Conservation (phyloP, 805 yeast species). For the Saturnispora zaruensis region DNA sequence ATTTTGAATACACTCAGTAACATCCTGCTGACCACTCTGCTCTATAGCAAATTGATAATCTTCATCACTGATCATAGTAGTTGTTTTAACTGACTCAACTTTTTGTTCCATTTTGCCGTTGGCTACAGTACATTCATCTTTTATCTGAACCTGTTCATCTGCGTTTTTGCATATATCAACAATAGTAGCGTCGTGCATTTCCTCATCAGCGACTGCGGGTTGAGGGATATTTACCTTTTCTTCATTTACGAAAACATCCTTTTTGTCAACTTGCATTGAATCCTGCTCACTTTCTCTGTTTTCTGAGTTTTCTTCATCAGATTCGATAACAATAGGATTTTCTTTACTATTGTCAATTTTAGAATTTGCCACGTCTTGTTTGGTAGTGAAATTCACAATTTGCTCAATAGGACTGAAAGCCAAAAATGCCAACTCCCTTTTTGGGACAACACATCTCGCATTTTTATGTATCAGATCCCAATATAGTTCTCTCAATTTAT, state of each 20-base stretch:
- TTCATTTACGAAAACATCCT: not conserved
- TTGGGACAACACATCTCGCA: constrained; percentile 66
- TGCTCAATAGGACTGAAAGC: constrained; percentile 71
- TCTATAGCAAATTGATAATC: constrained; percentile 70
- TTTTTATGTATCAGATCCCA: constrained; percentile 56
- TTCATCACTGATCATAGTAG: constrained; percentile 40
- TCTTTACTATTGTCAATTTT: constrained; percentile 9
- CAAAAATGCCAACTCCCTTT: constrained; percentile 75
- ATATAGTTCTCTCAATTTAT: constrained; percentile 63
- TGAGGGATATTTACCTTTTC: not conserved
- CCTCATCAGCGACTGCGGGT: not conserved
- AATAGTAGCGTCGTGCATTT: not conserved
- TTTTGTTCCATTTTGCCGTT: not conserved
- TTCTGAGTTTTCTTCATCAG: constrained; percentile 5
- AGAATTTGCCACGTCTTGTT: constrained; percentile 2
- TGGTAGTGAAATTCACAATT: constrained; percentile 47
- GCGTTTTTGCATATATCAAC: not conserved
- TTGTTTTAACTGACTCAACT: constrained; percentile 11
- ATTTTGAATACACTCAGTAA: constrained; percentile 93
- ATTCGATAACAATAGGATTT: not conserved
- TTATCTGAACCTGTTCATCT: not conserved
- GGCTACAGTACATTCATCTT: not conserved
- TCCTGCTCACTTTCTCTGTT: constrained; percentile 11
- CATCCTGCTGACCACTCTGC: constrained; percentile 92
- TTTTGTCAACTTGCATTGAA: not conserved